Base-by-base conservation (phyloP, 441 rosid species). In the Erodium trifolium region DNA sequence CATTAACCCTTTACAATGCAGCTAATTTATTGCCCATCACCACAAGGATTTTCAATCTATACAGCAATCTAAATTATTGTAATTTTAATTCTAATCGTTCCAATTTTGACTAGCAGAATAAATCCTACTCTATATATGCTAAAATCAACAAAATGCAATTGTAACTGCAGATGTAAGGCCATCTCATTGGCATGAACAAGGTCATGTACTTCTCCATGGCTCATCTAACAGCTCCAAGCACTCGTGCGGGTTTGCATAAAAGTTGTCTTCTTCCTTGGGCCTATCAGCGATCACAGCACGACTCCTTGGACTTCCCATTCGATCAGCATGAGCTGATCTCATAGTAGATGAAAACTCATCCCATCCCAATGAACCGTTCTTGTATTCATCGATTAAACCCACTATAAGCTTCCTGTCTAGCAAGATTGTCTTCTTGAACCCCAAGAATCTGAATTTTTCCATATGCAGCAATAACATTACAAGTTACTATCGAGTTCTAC, bases 231-330 rank as follows among this genome's bases (percentile, higher is more conserved):
- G 81, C 80, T 84, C 84, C 71, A 88, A 74, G 68, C 94, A 88
- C 78, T 88, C 94, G 37, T 80, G 84, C 12, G 94, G 94, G 76
- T 86, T 86, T 53, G 94, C 76, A 43, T 88, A 88, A 74, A 88
- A 88, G 66, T 83, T 82, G 68, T 88, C 94, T 80, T 88, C 94
- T 75, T 88, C 94, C 77, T 88, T 88, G 0, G 91, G 94, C 79
- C 76, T 83, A 66, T 86, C 88, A 0, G 83, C 85, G 65, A 83
- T 81, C 59, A 79, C 76, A 17, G 73, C 47, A 35, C 91, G 87
- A 57, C 68, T 72, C 81, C 66, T 86, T 0, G 91, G 93, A 67
- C 80, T 84, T 13, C 94, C 91, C 88, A 83, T 86, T 63, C 85
- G 81, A 75, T 75, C 75, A 3, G 78, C 74, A 67, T 88, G 94